Percentiles rank a stretch among this genome's conserved stretches.
Evolutionary conservation across 2,329 filamentous ascomycete species (phyloP).

Genomic region (Sclerotinia sclerotiorum): DNA sequence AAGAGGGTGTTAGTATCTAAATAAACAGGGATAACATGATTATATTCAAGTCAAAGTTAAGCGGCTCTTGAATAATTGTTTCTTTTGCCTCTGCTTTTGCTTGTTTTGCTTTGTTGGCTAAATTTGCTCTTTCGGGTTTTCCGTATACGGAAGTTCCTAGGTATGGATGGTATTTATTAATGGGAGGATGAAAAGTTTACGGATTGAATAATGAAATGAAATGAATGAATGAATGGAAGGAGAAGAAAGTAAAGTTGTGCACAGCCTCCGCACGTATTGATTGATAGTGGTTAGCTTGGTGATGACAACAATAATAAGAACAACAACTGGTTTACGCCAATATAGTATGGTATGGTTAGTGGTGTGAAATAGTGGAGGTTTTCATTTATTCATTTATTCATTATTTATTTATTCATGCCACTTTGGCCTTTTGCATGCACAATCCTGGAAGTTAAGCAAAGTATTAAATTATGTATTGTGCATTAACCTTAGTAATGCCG

Average conservation of each 20-base stretch:
- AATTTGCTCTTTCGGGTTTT: neutral
- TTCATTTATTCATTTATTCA: neutral
- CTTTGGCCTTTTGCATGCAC: neutral
- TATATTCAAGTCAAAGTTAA: too few species aligned
- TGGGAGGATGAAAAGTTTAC: neutral
- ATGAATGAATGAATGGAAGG: too few species aligned
- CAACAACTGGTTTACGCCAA: neutral
- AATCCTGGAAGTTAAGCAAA: neutral
- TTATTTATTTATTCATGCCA: neutral
- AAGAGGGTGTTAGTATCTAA: too few species aligned
- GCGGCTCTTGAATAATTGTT: neutral
- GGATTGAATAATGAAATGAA: neutral
- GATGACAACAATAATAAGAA: too few species aligned
- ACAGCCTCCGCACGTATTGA: too few species aligned
- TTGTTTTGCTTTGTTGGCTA: neutral
- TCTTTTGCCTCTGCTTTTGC: neutral
- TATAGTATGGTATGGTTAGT: neutral
- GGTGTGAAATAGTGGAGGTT: neutral
- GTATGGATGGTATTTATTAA: neutral
- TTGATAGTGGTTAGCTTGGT: neutral
- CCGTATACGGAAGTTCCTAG: neutral
- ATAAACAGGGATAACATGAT: too few species aligned
- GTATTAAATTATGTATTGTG: too few species aligned
- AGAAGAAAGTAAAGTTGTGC: too few species aligned
- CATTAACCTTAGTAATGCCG: too few species aligned